A percentile compares a stretch with the other conserved stretches of the same genome.
Conservation (phyloP, 805 yeast species). For the Kluyveromyces dobzhanskii region DNA sequence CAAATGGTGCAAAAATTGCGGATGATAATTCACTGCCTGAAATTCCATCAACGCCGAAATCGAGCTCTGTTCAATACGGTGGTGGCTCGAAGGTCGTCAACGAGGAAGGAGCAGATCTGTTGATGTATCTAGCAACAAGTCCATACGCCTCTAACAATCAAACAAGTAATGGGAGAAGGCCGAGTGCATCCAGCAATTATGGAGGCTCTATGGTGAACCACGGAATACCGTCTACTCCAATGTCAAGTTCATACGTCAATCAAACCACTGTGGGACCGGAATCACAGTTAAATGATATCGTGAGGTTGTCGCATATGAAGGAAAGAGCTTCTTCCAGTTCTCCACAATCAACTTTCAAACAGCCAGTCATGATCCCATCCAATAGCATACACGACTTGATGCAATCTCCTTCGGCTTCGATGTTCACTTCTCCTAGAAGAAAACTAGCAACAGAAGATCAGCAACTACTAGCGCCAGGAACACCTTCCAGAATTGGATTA, state of each 20-base stretch:
- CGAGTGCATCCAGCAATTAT: not conserved
- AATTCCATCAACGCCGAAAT: conserved; percentile 11
- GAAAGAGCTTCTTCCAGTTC: conserved; percentile 17
- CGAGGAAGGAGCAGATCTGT: conserved; percentile 27
- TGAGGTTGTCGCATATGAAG: conserved; percentile 24
- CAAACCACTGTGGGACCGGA: conserved; percentile 6
- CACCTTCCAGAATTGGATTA: conserved; percentile 19
- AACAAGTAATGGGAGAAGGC: not conserved
- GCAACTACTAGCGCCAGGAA: conserved; percentile 16
- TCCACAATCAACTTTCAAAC: conserved; percentile 27
- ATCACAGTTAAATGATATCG: conserved; percentile 12
- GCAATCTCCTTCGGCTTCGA: conserved; percentile 21
- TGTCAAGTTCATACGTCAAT: conserved; percentile 5
- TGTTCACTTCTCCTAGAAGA: conserved; percentile 8
- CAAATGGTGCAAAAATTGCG: not conserved
- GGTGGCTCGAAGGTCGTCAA: conserved; percentile 8
- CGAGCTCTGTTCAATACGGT: not conserved
- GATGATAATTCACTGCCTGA: conserved; percentile 11
- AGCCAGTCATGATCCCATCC: conserved; percentile 11
- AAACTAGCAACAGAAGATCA: conserved; percentile 8
- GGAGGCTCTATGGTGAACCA: not conserved
- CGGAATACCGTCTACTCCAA: conserved; percentile 23
- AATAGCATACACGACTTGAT: conserved; percentile 13
- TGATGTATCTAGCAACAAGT: conserved; percentile 30
- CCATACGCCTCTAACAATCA: conserved; percentile 17